phyloP scores from a whole-genome alignment of 2,329 filamentous ascomycete genomes.

The Fusarium sp. region DNA sequence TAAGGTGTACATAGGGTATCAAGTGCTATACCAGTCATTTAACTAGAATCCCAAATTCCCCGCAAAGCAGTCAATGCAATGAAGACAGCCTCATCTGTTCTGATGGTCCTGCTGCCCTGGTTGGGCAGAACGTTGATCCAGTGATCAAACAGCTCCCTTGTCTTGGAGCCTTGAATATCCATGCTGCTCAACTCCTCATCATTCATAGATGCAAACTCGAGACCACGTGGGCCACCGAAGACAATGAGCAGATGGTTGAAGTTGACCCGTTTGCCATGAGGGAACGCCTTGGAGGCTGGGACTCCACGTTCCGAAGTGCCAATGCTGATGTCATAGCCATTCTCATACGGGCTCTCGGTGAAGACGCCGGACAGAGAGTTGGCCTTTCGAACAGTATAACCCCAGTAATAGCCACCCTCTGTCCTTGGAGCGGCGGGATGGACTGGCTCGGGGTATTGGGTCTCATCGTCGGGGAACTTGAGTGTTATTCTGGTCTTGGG shows the following conservation, averaged over 20 bases:
- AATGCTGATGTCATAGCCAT: conserved; percentile 85
- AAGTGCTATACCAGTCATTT: conserved; percentile 32
- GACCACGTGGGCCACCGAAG: conserved; percentile 83
- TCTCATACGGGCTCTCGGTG: conserved; percentile 79
- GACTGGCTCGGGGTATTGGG: conserved; percentile 67
- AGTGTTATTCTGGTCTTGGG: conserved; percentile 80
- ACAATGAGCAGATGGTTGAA: conserved; percentile 82
- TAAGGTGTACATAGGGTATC: conserved; percentile 37
- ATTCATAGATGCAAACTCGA: conserved; percentile 79
- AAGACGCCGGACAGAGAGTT: conserved; percentile 78
- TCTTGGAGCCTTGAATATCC: conserved; percentile 73
- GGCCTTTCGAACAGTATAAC: conserved; percentile 77
- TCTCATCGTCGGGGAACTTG: conserved; percentile 66
- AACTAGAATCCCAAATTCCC: conserved; percentile 62
- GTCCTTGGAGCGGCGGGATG: conserved; percentile 77
- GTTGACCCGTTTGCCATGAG: conserved; percentile 53
- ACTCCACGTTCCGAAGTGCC: conserved; percentile 84
- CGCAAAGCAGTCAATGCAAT: conserved; percentile 78
- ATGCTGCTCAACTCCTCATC: conserved; percentile 67
- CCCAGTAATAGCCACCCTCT: conserved; percentile 88
- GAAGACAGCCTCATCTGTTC: conserved; percentile 86
- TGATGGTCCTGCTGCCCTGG: conserved; percentile 84
- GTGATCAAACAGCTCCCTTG: conserved; percentile 80
- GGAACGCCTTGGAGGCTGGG: conserved; percentile 61
- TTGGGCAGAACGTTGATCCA: conserved; percentile 86